Base-by-base conservation (phyloP, 306 rosid species). In the Quercus robur region DNA sequence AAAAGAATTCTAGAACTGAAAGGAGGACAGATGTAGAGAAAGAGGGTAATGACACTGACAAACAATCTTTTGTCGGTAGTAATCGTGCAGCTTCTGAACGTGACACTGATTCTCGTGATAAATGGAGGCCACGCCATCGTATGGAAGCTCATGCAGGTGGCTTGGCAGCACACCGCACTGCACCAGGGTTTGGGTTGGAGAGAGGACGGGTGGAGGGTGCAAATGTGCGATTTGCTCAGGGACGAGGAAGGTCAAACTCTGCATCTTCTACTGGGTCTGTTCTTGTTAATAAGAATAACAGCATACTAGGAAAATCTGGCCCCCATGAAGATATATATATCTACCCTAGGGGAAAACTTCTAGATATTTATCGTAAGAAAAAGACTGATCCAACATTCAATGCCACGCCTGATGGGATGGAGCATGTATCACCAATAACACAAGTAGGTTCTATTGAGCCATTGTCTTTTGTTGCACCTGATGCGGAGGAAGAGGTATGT, bases 61-160 rank as follows among this genome's bases (percentile, higher is more conserved):
- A 84, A 78, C 91, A 81, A 71, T 77, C 91, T 71, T 81, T 88
- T 80, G 87, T 73, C 71, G 79, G 75, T 75, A 73, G 78, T 84
- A 89, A 63, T 63, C 93, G 88, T 58, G 26, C 85, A 3, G 85
- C 61, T 59, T 56, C 93, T 82, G 95, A 89, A 41, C 91, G 95
- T 57, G 95, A 91, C 44, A 52, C 80, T 59, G 95, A 91, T 67
- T 87, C 93, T 63, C 91, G 90, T n/a, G 95, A 91, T 81, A 91
- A 91, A 71, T 91, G 95, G 95, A 91, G 95, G 88, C 95, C 95
- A 21, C 90, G 95, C 1, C 95, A 91, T 85, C 86, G 95, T 26
- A 67, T 87, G 86, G 95, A 91, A 74, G 81, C 83, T 76, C 93
- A 91, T 64, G 61, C 91, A 33, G 89, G 81, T 77, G 91, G 90